These are phyloP conservation scores for Suillus hirtellus DNA, from an alignment of 768 basidiomycete species.

Conservation along the genomic window DNA sequence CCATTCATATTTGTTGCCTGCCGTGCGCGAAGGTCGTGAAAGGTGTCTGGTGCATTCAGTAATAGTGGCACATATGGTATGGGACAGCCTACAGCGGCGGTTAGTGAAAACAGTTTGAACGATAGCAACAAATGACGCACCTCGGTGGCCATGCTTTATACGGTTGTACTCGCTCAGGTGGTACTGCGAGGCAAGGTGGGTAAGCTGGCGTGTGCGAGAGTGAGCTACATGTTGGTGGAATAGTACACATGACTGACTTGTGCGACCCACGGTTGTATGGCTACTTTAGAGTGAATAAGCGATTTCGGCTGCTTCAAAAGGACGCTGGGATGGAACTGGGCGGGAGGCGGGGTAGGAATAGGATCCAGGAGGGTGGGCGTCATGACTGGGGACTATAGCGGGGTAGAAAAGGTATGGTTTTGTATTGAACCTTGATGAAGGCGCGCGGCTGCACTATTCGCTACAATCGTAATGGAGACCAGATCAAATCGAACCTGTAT, in stretches of 20 bases:
- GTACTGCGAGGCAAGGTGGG: constrained; percentile 69
- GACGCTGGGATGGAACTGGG: not conserved
- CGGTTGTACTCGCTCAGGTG: constrained; percentile 71
- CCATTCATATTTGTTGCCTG: constrained; percentile 43
- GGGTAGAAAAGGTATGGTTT: not conserved
- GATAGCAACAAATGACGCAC: constrained; percentile 14
- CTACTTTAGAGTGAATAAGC: not conserved
- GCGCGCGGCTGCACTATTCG: not conserved
- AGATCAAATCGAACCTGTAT: not conserved
- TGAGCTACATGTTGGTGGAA: not conserved
- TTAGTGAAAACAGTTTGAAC: constrained; percentile 1
- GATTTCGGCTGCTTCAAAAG: not conserved
- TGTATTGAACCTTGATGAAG: not conserved
- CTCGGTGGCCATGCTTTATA: constrained; percentile 60
- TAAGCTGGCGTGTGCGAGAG: constrained; percentile 38
- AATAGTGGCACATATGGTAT: constrained; percentile 62
- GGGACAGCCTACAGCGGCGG: constrained; percentile 49
- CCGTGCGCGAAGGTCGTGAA: constrained; percentile 49
- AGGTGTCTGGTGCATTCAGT: constrained; percentile 58
- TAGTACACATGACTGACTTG: constrained; percentile 18
- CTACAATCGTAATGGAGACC: not conserved
- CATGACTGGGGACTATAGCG: constrained; percentile 1
- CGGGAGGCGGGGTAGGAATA: not conserved
- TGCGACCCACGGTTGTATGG: constrained; percentile 18
- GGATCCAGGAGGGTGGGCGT: not conserved